Evolutionary conservation across 257 asterid species (phyloP), one percentile per base, ranked within the genome.

Genomic region (Solanum arcanum): DNA sequence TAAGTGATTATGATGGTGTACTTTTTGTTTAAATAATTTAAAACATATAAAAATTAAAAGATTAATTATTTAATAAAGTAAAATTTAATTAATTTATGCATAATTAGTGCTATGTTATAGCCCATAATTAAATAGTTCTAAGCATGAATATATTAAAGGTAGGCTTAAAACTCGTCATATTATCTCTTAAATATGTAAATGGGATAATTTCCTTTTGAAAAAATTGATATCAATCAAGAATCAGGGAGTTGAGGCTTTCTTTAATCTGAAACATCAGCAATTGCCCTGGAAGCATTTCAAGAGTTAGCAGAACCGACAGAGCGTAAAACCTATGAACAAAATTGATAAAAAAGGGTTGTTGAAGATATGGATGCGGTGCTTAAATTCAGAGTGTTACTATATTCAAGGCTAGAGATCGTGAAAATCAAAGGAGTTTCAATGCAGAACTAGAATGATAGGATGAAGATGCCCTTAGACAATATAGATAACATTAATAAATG

Each of bases 161-260:
- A 44, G 14, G 12, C 12, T 44, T 44, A 44, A 44, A 44, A 44
- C 47, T 1, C 5, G 5, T 44, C 12, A 44, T 44, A 44, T 44
- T 11, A 3, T 3, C 47, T 11, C 13, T 44, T 44, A 44, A 44
- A 44, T 3, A 13, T 44, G 13, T 44, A 44, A 33, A 33, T 33
- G 35, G 35, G 35, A 33, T 3, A 33, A 33, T 33, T 33, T 33
- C 4, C 35, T 52, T 20, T 12, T 42, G 39, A 47, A 75, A 52
- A 52, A 86, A 81, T 16, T 93, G 68, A 44, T 91, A 96, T 98
- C 94, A 94, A 94, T 83, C 90, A 72, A 90, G 87, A 86, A 88
- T 95, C 64, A 89, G 83, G 89, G 93, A 93, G 64, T 60, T 96
- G 73, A 93, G 89, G 87, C 96, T 98, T n/a, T 89, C 69, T 23